Evolutionary conservation across 148 eudicot species (phyloP).

Genomic region (Oxyria digyna): DNA sequence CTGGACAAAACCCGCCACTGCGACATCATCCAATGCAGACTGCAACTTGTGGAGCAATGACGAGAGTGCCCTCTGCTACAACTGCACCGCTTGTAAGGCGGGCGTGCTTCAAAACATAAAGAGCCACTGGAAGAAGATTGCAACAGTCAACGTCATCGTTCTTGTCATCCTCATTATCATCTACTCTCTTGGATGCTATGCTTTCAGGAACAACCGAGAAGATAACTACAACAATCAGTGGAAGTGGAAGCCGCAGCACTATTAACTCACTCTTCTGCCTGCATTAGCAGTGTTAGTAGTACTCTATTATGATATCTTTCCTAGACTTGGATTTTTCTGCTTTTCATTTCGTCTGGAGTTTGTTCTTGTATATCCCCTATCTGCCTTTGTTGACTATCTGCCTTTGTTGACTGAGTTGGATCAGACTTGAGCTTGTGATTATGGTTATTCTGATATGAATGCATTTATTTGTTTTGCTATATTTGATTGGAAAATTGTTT

Average conservation of each 20-base stretch:
- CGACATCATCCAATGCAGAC: conserved; percentile 30
- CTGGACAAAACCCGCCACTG: conserved; percentile 28
- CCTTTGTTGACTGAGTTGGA: neutral
- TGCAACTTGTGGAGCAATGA: conserved; percentile 54
- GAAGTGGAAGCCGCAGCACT: conserved; percentile 34
- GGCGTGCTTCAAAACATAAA: conserved; percentile 80
- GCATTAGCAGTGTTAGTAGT: neutral
- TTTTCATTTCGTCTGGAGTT: neutral
- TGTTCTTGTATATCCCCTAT: conserved; percentile 1
- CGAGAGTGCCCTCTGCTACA: conserved; percentile 37
- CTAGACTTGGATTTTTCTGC: neutral
- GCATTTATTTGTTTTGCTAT: neutral
- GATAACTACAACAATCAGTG: conserved; percentile 25
- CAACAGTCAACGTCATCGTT: conserved; percentile 54
- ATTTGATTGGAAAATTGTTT: neutral
- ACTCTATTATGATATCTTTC: neutral
- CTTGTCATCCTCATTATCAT: conserved; percentile 66
- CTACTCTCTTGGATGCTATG: conserved; percentile 87
- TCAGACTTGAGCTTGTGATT: neutral
- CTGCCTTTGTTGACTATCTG: neutral
- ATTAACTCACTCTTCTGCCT: neutral
- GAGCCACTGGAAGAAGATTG: conserved; percentile 81
- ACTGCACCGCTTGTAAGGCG: conserved; percentile 82
- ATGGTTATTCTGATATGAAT: neutral
- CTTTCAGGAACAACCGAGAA: conserved; percentile 83